These are phyloP conservation scores for Aspergillus fumigatus DNA, from an alignment of 2,329 filamentous ascomycete species.

Conservation along the genomic window DNA sequence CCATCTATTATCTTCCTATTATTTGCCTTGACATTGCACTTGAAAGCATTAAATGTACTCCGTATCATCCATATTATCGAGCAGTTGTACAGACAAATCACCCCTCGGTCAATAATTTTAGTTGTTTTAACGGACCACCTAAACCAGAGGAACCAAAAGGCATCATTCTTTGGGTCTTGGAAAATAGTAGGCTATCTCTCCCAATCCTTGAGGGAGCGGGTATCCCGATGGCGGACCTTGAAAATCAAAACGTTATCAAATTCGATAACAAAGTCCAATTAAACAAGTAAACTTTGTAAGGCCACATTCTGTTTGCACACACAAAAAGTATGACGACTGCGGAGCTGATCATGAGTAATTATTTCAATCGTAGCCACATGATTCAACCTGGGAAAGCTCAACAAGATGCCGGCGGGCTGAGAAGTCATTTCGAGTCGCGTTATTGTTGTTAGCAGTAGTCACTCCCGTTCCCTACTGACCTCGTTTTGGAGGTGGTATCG, in stretches of 20 bases:
- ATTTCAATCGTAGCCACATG: not conserved
- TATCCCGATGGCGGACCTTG: constrained; percentile 9
- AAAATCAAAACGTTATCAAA: not conserved
- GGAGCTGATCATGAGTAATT: not conserved
- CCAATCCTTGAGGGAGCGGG: constrained; percentile 7
- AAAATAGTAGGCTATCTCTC: constrained; percentile 7
- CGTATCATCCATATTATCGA: not conserved
- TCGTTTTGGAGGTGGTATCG: not conserved
- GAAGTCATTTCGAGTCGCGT: constrained; percentile 2
- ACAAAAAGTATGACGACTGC: not conserved
- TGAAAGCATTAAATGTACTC: not conserved
- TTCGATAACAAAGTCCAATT: not conserved
- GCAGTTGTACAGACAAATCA: constrained; percentile 1
- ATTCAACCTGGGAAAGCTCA: constrained; percentile 6
- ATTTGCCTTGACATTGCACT: not conserved
- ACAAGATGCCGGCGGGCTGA: constrained; percentile 11
- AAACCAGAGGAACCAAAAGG: constrained; percentile 5
- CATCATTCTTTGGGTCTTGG: constrained; percentile 14
- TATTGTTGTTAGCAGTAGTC: not conserved
- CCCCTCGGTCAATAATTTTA: not conserved
- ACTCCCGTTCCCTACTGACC: not conserved
- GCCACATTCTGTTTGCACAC: not conserved
- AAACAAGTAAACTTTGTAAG: not conserved
- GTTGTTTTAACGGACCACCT: constrained; percentile 3
- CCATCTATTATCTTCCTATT: not conserved